Conservation (phyloP, 1,284 basidiomycete genomes). For the Amylostereum areolatum region DNA sequence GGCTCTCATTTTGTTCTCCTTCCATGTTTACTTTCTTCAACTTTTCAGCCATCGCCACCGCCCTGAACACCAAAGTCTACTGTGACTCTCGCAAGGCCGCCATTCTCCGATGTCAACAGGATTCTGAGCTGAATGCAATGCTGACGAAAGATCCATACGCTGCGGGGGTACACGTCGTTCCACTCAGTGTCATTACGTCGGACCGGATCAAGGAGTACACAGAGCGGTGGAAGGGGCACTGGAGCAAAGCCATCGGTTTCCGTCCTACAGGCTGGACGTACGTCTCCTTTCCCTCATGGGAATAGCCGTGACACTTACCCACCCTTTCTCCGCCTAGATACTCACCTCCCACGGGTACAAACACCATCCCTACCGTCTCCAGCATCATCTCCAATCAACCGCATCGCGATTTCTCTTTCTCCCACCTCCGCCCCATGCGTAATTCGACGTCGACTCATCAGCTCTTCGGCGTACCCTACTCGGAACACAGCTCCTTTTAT, state of each 20-base stretch:
- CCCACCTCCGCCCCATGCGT: constrained; percentile 64
- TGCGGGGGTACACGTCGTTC: constrained; percentile 84
- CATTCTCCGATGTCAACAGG: constrained; percentile 77
- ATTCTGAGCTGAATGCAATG: constrained; percentile 75
- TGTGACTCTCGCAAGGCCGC: constrained; percentile 81
- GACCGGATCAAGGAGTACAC: constrained; percentile 80
- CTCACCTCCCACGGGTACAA: constrained; percentile 61
- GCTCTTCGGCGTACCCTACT: constrained; percentile 90
- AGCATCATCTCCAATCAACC: constrained; percentile 66
- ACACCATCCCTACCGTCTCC: constrained; percentile 56
- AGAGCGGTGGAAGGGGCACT: constrained; percentile 68
- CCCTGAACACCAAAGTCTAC: constrained; percentile 82
- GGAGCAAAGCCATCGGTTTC: constrained; percentile 76
- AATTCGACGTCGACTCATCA: constrained; percentile 67
- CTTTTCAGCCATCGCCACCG: constrained; percentile 72
- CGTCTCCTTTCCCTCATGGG: constrained; percentile 22
- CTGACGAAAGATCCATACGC: constrained; percentile 74
- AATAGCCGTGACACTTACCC: background rate
- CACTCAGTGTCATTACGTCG: constrained; percentile 71
- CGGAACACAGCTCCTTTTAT: constrained; percentile 93
- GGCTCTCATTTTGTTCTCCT: background rate
- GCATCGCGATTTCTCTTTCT: constrained; percentile 57
- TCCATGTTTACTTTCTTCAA: background rate
- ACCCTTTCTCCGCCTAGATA: constrained; percentile 40
- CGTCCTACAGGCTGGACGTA: constrained; percentile 94